Percentiles rank a stretch among this genome's conserved stretches.
phyloP scores from a whole-genome alignment of 2,329 filamentous ascomycete genomes.

The Alternaria viburni region DNA sequence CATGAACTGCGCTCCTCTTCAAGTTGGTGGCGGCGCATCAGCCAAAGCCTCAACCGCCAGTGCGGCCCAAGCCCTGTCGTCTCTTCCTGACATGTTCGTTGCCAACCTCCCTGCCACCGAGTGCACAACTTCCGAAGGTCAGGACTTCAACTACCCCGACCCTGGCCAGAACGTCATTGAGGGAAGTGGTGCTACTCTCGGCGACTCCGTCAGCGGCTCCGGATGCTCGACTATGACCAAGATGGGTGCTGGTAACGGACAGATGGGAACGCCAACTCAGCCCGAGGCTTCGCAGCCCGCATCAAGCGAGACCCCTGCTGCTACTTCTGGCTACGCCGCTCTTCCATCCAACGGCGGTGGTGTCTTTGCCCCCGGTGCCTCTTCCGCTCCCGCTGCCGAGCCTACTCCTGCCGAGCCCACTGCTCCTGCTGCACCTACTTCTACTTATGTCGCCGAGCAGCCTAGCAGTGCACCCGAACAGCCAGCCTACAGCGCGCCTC shows the following conservation, averaged over 20 bases:
- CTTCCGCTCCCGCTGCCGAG: conserved; percentile 27
- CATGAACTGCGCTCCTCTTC: conserved; percentile 80
- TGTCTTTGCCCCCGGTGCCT: conserved; percentile 40
- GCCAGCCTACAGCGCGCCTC: conserved; percentile 1
- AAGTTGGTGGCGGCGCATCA: too few relatives aligned
- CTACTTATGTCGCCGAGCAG: conserved; percentile 11
- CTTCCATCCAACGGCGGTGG: conserved; percentile 23
- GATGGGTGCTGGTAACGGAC: conserved; percentile 40
- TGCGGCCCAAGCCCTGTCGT: too few relatives aligned
- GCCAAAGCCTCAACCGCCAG: too few relatives aligned
- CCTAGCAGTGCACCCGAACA: conserved; percentile 10
- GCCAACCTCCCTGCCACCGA: too few relatives aligned
- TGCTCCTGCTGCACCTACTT: background rate
- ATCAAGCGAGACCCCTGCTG: background rate
- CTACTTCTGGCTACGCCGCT: conserved; percentile 3
- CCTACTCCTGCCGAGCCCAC: conserved; percentile 3
- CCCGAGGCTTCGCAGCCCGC: conserved; percentile 8
- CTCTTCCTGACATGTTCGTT: too few relatives aligned
- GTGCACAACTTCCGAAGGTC: too few relatives aligned
- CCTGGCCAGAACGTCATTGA: conserved; percentile 62
- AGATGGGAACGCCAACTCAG: conserved; percentile 34
- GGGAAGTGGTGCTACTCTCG: too few relatives aligned
- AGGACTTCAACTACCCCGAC: conserved; percentile 71
- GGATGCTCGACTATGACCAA: conserved; percentile 16
- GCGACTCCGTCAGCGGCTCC: too few relatives aligned